Base-by-base conservation (phyloP, 2,329 filamentous ascomycete species). In the Botryotinia narcissicola region DNA sequence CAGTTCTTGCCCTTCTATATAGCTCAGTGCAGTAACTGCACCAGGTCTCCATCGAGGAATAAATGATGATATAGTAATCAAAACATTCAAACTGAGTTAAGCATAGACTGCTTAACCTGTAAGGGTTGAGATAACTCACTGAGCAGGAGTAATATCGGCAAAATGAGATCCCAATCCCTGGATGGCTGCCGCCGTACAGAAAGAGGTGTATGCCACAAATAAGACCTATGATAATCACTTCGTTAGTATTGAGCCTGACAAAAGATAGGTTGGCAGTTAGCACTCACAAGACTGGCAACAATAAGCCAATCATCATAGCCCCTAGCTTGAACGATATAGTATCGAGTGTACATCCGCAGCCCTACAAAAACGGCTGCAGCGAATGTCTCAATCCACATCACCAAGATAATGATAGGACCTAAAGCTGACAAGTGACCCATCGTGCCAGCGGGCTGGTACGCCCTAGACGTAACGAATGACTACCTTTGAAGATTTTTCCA, bases 271-370 rank as follows among this genome's bases (percentile, higher is more conserved):
- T 18, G 35, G 18, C 10, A 20, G 22, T 22, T 32, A n/a, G 16
- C 20, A 71, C 70, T 40, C 25, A 71, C 70, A 57, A 71, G 25
- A 32, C 59, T 71, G 46, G 46, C 70, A 25, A 57, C 25, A 35
- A 54, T 64, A 29, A 71, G 57, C 70, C 70, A 64, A 42, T 71
- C 70, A 4, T 71, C 70, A 54, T 63, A 51, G 3, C 70, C 70
- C 4, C n/a, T 63, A 3, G 70, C 44, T 63, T 54, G 42, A 37
- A 64, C 59, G 18, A 71, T 51, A 8, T 29, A 48, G 40, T 54
- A 42, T 35, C 70, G 59, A 40, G 70, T 71, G 46, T 71, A 71
- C 42, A 71, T 62, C n/a, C 70, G 40, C 29, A 57, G 48, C 25
- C 42, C 57, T 42, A 71, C 59, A 20, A 71, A 71, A 7, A 63